Evolutionary conservation across 768 basidiomycete genomes (phyloP), one percentile per base, ranked within the genome.

Genomic region (Mycena polygramma): DNA sequence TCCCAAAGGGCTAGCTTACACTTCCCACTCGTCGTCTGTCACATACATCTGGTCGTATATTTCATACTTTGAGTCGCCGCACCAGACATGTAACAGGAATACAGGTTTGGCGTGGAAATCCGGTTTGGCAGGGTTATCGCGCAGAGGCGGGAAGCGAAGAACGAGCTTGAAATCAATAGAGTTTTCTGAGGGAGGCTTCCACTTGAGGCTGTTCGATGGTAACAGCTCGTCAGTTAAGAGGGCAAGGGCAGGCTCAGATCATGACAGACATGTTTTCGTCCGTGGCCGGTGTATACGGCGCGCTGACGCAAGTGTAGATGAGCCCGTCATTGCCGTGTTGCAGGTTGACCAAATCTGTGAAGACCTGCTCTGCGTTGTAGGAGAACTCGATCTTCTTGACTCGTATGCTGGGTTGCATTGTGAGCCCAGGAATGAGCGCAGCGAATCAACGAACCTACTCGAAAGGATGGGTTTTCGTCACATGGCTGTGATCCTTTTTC

Each of bases 151-250:
- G 79, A 99, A 99, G 39, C 95, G 92, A n/a, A 99, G 84, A 57
- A 96, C 88, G 36, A 99, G 91, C 79, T 96, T 95, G 85, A 99
- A 99, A 80, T 99, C 98, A 75, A 99, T 92, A 2, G 96, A 97
- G 79, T 99, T 99, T 78, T 99, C 97, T 2, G 93, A 94, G 0
- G 98, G 96, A 1, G 97, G 96, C 80, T 99, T 99, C 98, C 98
- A 99, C 81, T 99, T 99, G 77, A 99, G 80, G 72, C 97, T 99
- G 73, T 35, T 61, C 41, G 20, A 55, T 72, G 26, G 39, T 30
- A 30, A 14, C 55, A 57, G 70, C 69, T 49, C 48, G 14, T 49
- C 22, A 49, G 14, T 49, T 5, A 57, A 68, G 30, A 30, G 26
- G 43, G 20, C 7, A 48, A n/a, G 30, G 46, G 30, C n/a, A n/a